Conservation (phyloP, 2,329 filamentous ascomycete species). For the Aspergillus uvarum region DNA sequence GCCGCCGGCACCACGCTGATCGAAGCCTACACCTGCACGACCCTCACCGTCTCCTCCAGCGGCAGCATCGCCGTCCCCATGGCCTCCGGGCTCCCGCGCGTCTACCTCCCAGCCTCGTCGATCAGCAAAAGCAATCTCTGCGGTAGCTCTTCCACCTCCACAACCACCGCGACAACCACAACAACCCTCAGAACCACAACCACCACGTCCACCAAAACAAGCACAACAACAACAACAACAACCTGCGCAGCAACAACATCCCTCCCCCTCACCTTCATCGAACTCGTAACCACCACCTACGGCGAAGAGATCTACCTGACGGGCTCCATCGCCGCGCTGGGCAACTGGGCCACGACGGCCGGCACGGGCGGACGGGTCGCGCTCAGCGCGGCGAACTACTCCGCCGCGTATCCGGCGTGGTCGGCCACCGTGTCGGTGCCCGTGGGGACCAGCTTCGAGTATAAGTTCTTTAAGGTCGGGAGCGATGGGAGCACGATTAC, state of each 20-base stretch:
- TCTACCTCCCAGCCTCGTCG: slow-evolving; percentile 27
- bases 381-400: slow-evolving; percentile 61
- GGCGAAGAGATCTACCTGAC: slow-evolving; percentile 67
- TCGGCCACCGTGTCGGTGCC: slow-evolving; percentile 54
- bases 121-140: slow-evolving; percentile 14
- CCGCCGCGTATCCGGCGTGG: slow-evolving; percentile 62
- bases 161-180: slow-evolving; percentile 4
- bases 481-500: slow-evolving; percentile 51
- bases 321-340: slow-evolving; percentile 60
- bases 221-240: slow-evolving; percentile 17
- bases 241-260: slow-evolving; percentile 24
- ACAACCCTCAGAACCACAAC: slow-evolving; percentile 7
- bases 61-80: slow-evolving; percentile 49
- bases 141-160: slow-evolving; percentile 8
- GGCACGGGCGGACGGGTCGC: slow-evolving; percentile 45
- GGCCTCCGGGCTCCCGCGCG: slow-evolving; percentile 43
- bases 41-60: slow-evolving; percentile 42
- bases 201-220: slow-evolving; percentile 5
- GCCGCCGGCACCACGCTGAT: slow-evolving; percentile 23
- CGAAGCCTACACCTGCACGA: slow-evolving; percentile 42
- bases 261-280: slow-evolving; percentile 62
- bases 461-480: slow-evolving; percentile 65
- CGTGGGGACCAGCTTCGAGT: slow-evolving; percentile 59
- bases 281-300: slow-evolving; percentile 55
- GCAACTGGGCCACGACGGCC: slow-evolving; percentile 58